Evolutionary conservation across 805 yeast genomes (phyloP), one percentile per base, ranked within the genome.

Genomic region (Hagleromyces aurorensis): DNA sequence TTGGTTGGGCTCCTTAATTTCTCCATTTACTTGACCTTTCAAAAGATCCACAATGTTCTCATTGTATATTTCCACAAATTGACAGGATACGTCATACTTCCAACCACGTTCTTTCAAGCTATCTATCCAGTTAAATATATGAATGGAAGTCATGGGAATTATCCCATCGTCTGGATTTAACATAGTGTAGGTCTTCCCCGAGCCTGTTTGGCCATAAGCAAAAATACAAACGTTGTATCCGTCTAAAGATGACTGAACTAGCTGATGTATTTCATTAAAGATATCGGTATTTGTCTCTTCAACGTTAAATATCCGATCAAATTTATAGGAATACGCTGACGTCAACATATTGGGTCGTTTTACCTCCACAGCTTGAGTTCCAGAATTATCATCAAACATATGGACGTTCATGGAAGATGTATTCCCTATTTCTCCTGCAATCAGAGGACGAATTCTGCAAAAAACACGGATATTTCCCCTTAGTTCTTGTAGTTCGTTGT

Each of bases 201-300:
- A 79, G 0, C 91, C 95, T 0, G 98, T 91, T 56, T 89, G 98
- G 1, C 98, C 98, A 53, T 91, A 89, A 0, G 97, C 94, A 61
- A 89, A 85, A 2, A 91, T 83, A 55, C 96, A 86, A 3, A 86
- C 95, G 44, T 85, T 85, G 48, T 67, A 76, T 0, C 98, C 98
- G 56, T 89, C 94, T 9, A 87, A 54, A 1, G 93, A 75, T 61
- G 70, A 84, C 52, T 85, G 95, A 2, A 89, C 75, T 13, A 89
- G 57, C 52, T 86, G 94, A 2, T 91, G 77, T 1, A 89, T 70
- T 47, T 89, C 98, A 17, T 73, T 78, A 55, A 86, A 91, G 0
- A 91, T 70, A 15, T 72, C 78, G 1, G 40, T 42, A 50, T 89
- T 89, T 2, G 69, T 48, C 7, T 69, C 56, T 1, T 44, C 40